Conservation (phyloP, 1,139 yeast species). For the Candida sanyaensis region DNA sequence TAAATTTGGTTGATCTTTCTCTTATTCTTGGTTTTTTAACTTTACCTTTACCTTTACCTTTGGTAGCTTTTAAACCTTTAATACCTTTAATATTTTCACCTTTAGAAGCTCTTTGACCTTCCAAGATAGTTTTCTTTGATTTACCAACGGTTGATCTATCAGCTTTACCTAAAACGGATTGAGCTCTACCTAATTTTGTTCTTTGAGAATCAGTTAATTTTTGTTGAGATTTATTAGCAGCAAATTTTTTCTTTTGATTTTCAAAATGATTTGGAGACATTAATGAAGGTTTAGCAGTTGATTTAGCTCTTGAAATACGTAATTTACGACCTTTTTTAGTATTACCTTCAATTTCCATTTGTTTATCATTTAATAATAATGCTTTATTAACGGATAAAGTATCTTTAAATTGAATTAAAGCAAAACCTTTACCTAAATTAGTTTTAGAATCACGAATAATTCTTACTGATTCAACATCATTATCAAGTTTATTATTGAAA, state of each 20-base stretch:
- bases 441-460: slow-evolving; percentile 90
- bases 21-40: slow-evolving; percentile 69
- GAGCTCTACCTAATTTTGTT: slow-evolving; percentile 81
- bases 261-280: slow-evolving; percentile 49
- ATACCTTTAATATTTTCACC: slow-evolving; percentile 63
- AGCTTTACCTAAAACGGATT: slow-evolving; percentile 72
- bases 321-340: slow-evolving; percentile 52
- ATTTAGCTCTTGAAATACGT: slow-evolving; percentile 78
- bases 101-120: slow-evolving; percentile 81
- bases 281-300: slow-evolving; percentile 47
- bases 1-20: slow-evolving; percentile 64
- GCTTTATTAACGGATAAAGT: slow-evolving; percentile 82
- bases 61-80: slow-evolving; percentile 44
- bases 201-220: slow-evolving; percentile 62
- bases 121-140: slow-evolving; percentile 43
- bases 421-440: slow-evolving; percentile 96
- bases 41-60: slow-evolving; percentile 30
- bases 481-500: slow-evolving; percentile 63
- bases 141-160: slow-evolving; percentile 70
- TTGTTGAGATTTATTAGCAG: slow-evolving; percentile 22
- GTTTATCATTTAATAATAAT: slow-evolving; percentile 71
- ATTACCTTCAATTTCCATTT: slow-evolving; percentile 35
- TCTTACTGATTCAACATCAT: slow-evolving; percentile 82
- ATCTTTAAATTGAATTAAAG: slow-evolving; percentile 89
- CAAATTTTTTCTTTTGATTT: slow-evolving; percentile 30